Evolutionary conservation across 139 green algal genomes (phyloP).

Genomic region (Chlorella sp.): DNA sequence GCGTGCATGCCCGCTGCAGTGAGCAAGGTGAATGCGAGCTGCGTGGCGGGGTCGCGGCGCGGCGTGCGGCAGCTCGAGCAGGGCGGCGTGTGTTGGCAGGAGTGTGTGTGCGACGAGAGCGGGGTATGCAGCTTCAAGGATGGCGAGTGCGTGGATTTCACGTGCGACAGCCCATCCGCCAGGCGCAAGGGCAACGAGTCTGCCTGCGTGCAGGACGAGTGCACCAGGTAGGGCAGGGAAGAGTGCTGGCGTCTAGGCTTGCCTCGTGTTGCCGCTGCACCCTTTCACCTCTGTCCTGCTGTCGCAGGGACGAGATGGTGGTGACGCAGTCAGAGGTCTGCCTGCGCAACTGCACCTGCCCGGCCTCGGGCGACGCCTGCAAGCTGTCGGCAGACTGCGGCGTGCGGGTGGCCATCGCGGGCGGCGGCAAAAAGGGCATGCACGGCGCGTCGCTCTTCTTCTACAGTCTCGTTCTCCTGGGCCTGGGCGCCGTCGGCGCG

Average conservation of each 20-base stretch:
- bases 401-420: slow-evolving; percentile 3
- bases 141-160: slow-evolving; percentile 29
- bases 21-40: slow-evolving; percentile 10
- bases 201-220: slow-evolving; percentile 34
- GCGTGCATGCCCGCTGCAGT: no score
- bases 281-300: not conserved
- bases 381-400: slow-evolving; percentile 17
- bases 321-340: not conserved
- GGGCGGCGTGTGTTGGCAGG: slow-evolving; percentile 40
- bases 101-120: slow-evolving; percentile 28
- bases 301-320: slow-evolving; percentile 25
- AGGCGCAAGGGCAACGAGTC: not conserved
- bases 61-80: not conserved
- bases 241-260: not conserved
- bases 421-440: not conserved
- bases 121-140: slow-evolving; percentile 8
- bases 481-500: not conserved
- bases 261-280: not conserved
- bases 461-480: not conserved
- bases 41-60: slow-evolving; percentile 12
- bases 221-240: slow-evolving; percentile 6
- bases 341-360: slow-evolving; percentile 37
- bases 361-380: slow-evolving; percentile 24
- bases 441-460: slow-evolving; percentile 4
- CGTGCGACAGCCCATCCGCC: slow-evolving; percentile 15